Evolutionary conservation across 2,329 filamentous ascomycete species (phyloP).

Genomic region (Alternaria consortialis): DNA sequence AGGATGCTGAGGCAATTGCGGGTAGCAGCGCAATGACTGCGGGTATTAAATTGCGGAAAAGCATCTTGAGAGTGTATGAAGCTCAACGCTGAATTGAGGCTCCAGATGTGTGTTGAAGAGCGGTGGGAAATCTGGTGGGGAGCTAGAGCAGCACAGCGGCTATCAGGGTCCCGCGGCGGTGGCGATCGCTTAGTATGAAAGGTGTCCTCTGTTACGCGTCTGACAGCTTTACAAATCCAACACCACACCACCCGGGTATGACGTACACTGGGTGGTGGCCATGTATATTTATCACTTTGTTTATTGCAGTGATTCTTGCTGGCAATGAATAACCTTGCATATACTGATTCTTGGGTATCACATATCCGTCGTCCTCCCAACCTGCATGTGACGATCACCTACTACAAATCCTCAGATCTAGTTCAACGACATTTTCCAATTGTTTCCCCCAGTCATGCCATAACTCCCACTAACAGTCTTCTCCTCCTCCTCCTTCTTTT

Average conservation of each 20-base stretch:
- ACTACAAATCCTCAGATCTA: neutral
- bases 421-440: slow-evolving; percentile 43
- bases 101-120: slow-evolving; percentile 24
- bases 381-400: neutral
- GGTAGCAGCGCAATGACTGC: slow-evolving; percentile 46
- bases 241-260: slow-evolving; percentile 3
- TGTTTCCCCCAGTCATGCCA: slow-evolving; percentile 42
- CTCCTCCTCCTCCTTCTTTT: slow-evolving; percentile 28
- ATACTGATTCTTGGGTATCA: neutral
- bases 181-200: slow-evolving; percentile 41
- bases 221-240: slow-evolving; percentile 38
- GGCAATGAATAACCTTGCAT: neutral
- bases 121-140: slow-evolving; percentile 22
- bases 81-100: slow-evolving; percentile 31
- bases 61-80: slow-evolving; percentile 36
- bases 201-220: slow-evolving; percentile 39
- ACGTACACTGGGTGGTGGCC: neutral
- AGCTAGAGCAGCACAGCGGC: slow-evolving; percentile 25
- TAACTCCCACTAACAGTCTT: slow-evolving; percentile 46
- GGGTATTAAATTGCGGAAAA: slow-evolving; percentile 45
- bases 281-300: neutral
- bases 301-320: neutral
- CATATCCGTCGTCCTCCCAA: neutral
- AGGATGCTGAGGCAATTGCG: slow-evolving; percentile 69
- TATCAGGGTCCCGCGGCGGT: slow-evolving; percentile 27